Evolutionary conservation across 2,329 filamentous ascomycete species (phyloP), one percentile per base, ranked within the genome.

Genomic region (Aspergillus neoniger): DNA sequence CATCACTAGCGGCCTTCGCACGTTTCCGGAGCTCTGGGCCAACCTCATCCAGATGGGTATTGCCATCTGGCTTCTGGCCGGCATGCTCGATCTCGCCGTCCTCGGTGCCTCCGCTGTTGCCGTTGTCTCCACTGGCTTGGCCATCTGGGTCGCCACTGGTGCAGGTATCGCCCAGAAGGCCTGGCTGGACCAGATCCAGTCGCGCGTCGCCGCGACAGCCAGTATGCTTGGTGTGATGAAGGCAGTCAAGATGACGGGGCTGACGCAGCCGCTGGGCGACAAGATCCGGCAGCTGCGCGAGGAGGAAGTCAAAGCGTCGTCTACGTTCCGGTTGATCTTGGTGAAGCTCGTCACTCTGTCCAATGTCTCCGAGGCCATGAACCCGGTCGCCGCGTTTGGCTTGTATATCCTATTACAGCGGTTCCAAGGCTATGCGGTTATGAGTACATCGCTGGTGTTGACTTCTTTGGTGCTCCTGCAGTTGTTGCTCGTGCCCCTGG

Each of bases 151-250:
- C 23, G 43, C 52, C 15, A 55, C 38, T 5, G 32, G 25, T 10
- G 59, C 61, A 21, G 63, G 59, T 8, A 43, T 38, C 9, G 55
- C 53, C 2, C 70, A 73, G 50, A 63, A 62, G 38, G 49, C 55
- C 1, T 74, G 72, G 72, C 66, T 74, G 59, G 47, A 62, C 3
- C 57, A 51, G 4, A 68, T 72, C 7, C 69, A 75, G 52, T 66
- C 57, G 14, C 63, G 72, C 10, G 68, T 73, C 25, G 65, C 63
- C 14, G 52, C 67, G 23, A 75, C 70, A 0, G 63, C 71, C 10
- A 67, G 59, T 3, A 67, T 72, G 23, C 70, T 79, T 21, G 65
- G 69, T 1, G 70, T 69, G 55, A 78, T 80, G 70, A 80, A 79
- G 62, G 44, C 19, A 6, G 63, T 80, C 36, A 77, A 76, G 55